Base-by-base conservation (phyloP, 1,284 basidiomycete species). In the Ustilago shanxiensis region DNA sequence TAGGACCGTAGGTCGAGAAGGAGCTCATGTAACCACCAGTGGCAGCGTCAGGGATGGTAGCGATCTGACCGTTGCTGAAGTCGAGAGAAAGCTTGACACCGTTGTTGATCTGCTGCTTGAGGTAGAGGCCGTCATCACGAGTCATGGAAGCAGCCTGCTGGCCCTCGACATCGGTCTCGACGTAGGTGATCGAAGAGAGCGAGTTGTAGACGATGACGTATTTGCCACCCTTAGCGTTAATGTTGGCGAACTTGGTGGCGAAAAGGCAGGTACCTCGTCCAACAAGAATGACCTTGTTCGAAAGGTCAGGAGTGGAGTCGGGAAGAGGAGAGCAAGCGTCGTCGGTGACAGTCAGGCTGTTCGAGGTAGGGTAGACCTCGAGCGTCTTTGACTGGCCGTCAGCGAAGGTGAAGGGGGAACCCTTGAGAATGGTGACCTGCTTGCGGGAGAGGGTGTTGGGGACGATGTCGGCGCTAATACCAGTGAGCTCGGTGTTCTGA, bases 1-100 rank as follows among this genome's bases (percentile, higher is more conserved):
- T 88, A 3, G 90, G 90, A 0, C 90, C 90, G 72, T 89, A 90
- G 45, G 87, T 87, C 3, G 89, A 89, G 85, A 90, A 91, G n/a
- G 83, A 81, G 4, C 89, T 90, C 28, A 90, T 88, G 31, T 90
- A 87, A 20, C 90, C 90, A n/a, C 90, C 90, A 3, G 80, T 86
- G 37, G 80, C 80, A 2, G 87, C 87, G 72, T 87, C 89, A 79
- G 67, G 86, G 57, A 70, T 64, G 16, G 68, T 65, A 2, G 58
- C 52, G 7, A 71, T 56, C 79, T 86, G 85, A 82, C 78, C 88
- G 85, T 89, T 89, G 59, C 88, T 88, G 87, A 91, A 91, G 18
- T 88, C 86, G 33, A 91, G 77, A 2, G 87, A 88, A 47, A 89
- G 69, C 55, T 86, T 85, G 53, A 80, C 80, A 6, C 88, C 87